Conservation (phyloP, 2,329 filamentous ascomycete genomes). For the Aspergillus ruber region DNA sequence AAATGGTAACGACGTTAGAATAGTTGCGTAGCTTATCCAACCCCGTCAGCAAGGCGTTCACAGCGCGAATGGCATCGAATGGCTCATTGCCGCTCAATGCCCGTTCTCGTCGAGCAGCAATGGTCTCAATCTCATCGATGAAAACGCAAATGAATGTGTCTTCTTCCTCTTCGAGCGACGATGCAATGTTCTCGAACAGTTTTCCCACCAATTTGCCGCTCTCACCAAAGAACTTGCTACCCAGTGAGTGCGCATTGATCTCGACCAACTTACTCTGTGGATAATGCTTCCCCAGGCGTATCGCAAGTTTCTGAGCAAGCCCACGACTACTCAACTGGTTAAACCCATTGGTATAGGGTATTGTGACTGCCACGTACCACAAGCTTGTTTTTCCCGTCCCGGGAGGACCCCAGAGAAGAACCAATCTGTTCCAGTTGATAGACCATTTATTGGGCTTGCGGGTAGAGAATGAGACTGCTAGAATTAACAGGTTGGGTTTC, state of each 20-base stretch:
- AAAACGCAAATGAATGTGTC: constrained; percentile 40
- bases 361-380: constrained; percentile 7
- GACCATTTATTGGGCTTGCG: constrained; percentile 30
- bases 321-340: constrained; percentile 25
- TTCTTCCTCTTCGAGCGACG: constrained; percentile 30
- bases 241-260: constrained; percentile 41
- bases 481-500: neutral
- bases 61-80: constrained; percentile 42
- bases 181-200: constrained; percentile 39
- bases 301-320: constrained; percentile 45
- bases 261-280: constrained; percentile 38
- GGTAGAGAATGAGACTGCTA: constrained; percentile 24
- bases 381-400: constrained; percentile 79
- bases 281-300: constrained; percentile 40
- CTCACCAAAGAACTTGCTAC: constrained; percentile 45
- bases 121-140: constrained; percentile 47
- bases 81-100: constrained; percentile 37
- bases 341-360: no score
- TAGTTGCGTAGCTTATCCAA: constrained; percentile 40
- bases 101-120: constrained; percentile 41
- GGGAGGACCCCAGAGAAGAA: constrained; percentile 86
- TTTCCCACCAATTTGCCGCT: constrained; percentile 40
- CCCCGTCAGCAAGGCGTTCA: constrained; percentile 45
- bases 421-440: constrained; percentile 46
- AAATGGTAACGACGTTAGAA: constrained; percentile 44